A percentile compares a stretch with the other conserved stretches of the same genome.
Evolutionary conservation across 2,329 filamentous ascomycete species (phyloP).

Genomic region (Sporothrix mexicana): DNA sequence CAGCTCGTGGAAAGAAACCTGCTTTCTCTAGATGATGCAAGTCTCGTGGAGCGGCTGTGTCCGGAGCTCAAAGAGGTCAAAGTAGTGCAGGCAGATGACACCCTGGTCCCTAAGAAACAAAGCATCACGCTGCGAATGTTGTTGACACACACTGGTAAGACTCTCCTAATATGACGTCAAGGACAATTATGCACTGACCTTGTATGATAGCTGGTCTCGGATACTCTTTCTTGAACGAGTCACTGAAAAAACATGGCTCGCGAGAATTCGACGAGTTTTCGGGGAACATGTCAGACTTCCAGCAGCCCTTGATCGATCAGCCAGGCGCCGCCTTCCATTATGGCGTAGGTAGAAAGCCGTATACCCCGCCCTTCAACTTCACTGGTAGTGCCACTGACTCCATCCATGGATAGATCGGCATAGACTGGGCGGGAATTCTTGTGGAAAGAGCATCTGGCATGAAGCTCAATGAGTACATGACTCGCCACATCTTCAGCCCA

Average conservation of each 20-base stretch:
- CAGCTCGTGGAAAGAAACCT: slow-evolving; percentile 61
- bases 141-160: slow-evolving; percentile 53
- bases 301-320: slow-evolving; percentile 51
- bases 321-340: slow-evolving; percentile 58
- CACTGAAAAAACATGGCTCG: slow-evolving; percentile 54
- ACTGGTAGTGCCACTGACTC: not conserved
- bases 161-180: not conserved
- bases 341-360: slow-evolving; percentile 41
- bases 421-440: slow-evolving; percentile 57
- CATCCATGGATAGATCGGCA: slow-evolving; percentile 40
- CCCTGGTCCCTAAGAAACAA: slow-evolving; percentile 51
- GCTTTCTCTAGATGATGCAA: slow-evolving; percentile 55
- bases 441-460: slow-evolving; percentile 51
- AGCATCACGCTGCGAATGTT: slow-evolving; percentile 63
- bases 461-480: slow-evolving; percentile 52
- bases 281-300: slow-evolving; percentile 52
- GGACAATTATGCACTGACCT: not conserved
- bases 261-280: slow-evolving; percentile 64
- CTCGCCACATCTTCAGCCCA: slow-evolving; percentile 51
- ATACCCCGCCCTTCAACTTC: not conserved
- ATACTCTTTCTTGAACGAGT: slow-evolving; percentile 61
- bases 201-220: slow-evolving; percentile 55
- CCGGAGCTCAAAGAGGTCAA: slow-evolving; percentile 57
- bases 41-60: slow-evolving; percentile 52
- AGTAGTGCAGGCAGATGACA: slow-evolving; percentile 50